phyloP scores from a whole-genome alignment of 805 yeast genomes.

The Wickerhamomyces subpelliculosus region DNA sequence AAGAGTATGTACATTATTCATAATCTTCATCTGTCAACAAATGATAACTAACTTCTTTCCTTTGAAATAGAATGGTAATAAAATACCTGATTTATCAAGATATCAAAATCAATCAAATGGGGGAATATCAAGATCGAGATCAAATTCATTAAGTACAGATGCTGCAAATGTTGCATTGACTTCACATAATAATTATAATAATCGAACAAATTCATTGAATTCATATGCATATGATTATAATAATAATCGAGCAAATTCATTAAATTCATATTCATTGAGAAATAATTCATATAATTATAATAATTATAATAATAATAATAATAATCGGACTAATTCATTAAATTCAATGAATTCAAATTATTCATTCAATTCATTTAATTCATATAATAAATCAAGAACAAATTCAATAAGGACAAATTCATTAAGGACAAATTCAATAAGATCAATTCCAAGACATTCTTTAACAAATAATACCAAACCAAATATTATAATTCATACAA shows the following conservation, averaged over 20 bases:
- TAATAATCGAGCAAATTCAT: conserved; percentile 1
- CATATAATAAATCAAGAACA: background rate
- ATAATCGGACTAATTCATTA: conserved; percentile 1
- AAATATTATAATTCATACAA: conserved; percentile 6
- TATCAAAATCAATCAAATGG: conserved; percentile 22
- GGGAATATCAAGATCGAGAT: too few relatives aligned
- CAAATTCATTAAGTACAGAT: conserved; percentile 5
- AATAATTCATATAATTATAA: background rate
- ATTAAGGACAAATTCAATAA: background rate
- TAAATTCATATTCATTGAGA: background rate
- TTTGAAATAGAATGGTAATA: too few relatives aligned
- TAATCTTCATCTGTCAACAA: too few relatives aligned
- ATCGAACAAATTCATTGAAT: conserved; percentile 16
- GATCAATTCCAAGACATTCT: background rate
- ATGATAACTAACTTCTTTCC: too few relatives aligned
- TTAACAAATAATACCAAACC: background rate
- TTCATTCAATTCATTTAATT: background rate
- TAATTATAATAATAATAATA: background rate
- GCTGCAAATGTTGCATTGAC: conserved; percentile 6
- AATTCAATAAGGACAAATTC: background rate
- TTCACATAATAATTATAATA: too few relatives aligned
- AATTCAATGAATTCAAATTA: background rate
- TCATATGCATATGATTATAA: conserved; percentile 5
- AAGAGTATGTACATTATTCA: background rate
- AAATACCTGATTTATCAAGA: conserved; percentile 28